A percentile compares a stretch with the other conserved stretches of the same genome.
These are phyloP conservation scores for Trichoderma sp. DNA, from an alignment of 2,329 filamentous ascomycete genomes.

Conservation along the genomic window DNA sequence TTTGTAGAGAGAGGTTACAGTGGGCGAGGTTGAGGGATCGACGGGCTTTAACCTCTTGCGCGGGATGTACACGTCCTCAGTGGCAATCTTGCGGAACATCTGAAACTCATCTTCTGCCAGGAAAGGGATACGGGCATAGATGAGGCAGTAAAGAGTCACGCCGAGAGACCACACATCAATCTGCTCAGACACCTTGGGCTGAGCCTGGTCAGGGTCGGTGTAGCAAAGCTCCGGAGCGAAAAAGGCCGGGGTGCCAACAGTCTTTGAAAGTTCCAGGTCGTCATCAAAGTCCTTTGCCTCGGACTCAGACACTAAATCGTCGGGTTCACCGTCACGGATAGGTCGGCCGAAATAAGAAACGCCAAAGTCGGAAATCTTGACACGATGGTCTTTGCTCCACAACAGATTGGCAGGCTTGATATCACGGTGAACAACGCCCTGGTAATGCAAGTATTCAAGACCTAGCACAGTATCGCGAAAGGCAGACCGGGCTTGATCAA, in stretches of 20 bases:
- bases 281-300: conserved; percentile 87
- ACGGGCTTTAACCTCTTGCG: conserved; percentile 75
- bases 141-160: conserved; percentile 91
- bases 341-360: conserved; percentile 95
- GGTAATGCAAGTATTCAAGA: conserved; percentile 87
- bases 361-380: conserved; percentile 98
- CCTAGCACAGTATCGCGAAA: conserved; percentile 93
- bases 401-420: conserved; percentile 90
- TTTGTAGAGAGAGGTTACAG: conserved; percentile 53
- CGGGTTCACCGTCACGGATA: conserved; percentile 75
- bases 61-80: conserved; percentile 88
- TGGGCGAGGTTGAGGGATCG: conserved; percentile 56
- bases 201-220: conserved; percentile 68
- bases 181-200: conserved; percentile 80
- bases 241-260: conserved; percentile 94
- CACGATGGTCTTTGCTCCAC: conserved; percentile 77
- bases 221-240: conserved; percentile 96
- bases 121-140: conserved; percentile 92
- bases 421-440: conserved; percentile 79
- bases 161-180: conserved; percentile 98
- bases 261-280: conserved; percentile 94
- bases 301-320: conserved; percentile 71
- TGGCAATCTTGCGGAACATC: conserved; percentile 88
- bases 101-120: conserved; percentile 87
- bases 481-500: conserved; percentile 74